Conservation (phyloP, 139 green algal genomes). For the Coelastrella sp. region DNA sequence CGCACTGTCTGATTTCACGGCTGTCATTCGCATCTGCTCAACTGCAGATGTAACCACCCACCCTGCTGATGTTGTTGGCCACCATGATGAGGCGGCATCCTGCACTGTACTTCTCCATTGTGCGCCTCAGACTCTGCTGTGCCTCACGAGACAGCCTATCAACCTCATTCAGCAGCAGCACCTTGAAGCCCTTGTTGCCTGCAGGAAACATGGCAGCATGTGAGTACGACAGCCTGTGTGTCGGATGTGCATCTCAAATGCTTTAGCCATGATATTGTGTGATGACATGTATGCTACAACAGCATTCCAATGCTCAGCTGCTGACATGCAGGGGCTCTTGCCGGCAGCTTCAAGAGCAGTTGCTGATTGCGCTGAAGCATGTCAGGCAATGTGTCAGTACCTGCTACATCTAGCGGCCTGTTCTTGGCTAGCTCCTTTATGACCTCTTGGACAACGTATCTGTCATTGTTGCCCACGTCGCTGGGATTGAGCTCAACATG, state of each 20-base stretch:
- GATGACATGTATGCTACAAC: too few relatives aligned
- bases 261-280: too few relatives aligned
- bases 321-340: too few relatives aligned
- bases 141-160: conserved; percentile 91
- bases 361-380: too few relatives aligned
- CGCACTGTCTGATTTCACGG: too few relatives aligned
- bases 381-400: conserved; percentile 26
- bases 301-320: too few relatives aligned
- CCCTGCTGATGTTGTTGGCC: conserved; percentile 91
- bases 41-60: conserved; percentile 38
- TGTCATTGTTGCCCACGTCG: conserved; percentile 95
- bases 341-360: too few relatives aligned
- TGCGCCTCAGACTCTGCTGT: conserved; percentile 94
- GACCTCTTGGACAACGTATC: conserved; percentile 91
- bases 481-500: conserved; percentile 97
- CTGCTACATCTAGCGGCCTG: conserved; percentile 80
- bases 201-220: neutral
- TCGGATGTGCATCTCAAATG: too few relatives aligned
- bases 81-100: conserved; percentile 93
- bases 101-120: conserved; percentile 98
- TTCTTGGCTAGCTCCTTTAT: conserved; percentile 98
- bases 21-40: too few relatives aligned
- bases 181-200: conserved; percentile 84
- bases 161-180: conserved; percentile 97
- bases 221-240: neutral